Conservation (phyloP, 2,329 filamentous ascomycete species). For the Geosmithia flava region DNA sequence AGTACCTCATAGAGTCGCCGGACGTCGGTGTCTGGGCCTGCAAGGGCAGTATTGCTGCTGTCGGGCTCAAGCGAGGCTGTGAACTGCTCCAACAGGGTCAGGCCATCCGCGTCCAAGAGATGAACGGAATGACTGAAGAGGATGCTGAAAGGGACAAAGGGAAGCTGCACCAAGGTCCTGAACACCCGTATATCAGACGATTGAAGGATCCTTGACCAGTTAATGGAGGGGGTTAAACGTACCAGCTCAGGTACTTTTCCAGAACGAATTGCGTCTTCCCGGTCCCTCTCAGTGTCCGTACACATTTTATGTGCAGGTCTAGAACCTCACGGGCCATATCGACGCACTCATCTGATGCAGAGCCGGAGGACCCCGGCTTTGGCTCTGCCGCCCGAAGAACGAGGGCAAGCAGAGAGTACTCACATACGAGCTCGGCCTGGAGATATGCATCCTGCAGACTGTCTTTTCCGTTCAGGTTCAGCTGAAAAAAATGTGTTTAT, state of each 20-base stretch:
- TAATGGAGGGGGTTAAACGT: conserved; percentile 1
- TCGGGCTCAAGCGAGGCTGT: conserved; percentile 14
- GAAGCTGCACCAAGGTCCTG: conserved; percentile 18
- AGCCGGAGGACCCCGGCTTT: neutral
- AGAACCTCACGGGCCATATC: conserved; percentile 17
- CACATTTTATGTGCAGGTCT: conserved; percentile 19
- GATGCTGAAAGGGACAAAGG: conserved; percentile 24
- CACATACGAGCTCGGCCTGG: conserved; percentile 18
- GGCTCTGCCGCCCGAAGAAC: conserved; percentile 15
- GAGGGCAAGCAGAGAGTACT: conserved; percentile 18
- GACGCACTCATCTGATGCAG: conserved; percentile 12
- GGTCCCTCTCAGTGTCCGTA: conserved; percentile 10
- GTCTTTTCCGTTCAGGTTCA: too few relatives aligned
- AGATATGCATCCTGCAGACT: conserved; percentile 16
- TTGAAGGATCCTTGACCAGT: neutral
- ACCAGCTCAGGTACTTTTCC: conserved; percentile 22
- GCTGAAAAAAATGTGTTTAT: too few relatives aligned
- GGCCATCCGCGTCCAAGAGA: neutral
- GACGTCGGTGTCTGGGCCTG: conserved; percentile 16
- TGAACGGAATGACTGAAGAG: conserved; percentile 18
- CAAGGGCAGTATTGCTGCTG: neutral
- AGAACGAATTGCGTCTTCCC: conserved; percentile 14
- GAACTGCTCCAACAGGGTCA: conserved; percentile 15
- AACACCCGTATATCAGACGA: conserved; percentile 17
- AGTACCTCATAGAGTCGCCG: conserved; percentile 20